Evolutionary conservation across 2,329 filamentous ascomycete species (phyloP), one percentile per base, ranked within the genome.

Genomic region (Trichoderma citrinoviride): DNA sequence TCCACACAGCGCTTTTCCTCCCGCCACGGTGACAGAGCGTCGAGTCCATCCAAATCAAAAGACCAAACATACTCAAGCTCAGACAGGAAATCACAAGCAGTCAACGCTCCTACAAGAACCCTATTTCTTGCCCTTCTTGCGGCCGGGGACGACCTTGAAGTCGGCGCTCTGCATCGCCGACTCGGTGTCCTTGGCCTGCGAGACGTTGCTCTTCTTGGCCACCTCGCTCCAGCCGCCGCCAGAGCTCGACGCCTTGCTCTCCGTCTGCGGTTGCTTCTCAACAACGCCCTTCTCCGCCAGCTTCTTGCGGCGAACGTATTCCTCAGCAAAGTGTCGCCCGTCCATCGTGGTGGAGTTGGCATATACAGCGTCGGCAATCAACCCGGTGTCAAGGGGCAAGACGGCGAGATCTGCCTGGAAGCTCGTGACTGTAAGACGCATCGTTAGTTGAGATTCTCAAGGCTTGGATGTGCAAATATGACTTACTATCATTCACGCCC

Each of bases 221-320:
- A 99, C 95, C 79, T 98, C 95, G 71, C 85, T 97, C 95, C 95
- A 99, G 21, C 94, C 94, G 63, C 91, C 88, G 27, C 82, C 80
- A 27, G 78, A 73, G 56, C 78, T 68, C 76, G 80, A 67, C 71
- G 77, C 64, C 73, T 83, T 73, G 67, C 81, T 83, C 3, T 86
- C 84, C 56, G 79, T 83, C 54, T 85, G 82, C 17, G 87, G 83
- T 62, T 90, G 86, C 71, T 91, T 89, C 75, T 93, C 90, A 19
- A 96, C 83, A 46, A 97, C 85, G 44, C 95, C 95, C 80, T 93
- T 95, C 71, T 98, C 94, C 0, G 95, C 94, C 1, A 96, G 86
- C 82, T 91, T 96, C 79, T 93, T 94, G 71, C 94, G 93, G 40
- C 93, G 90, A 66, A 98, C 86, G 73, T 95, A 99, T 76, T 99